Base-by-base conservation (phyloP, 306 rosid species). In the Delonix regia region DNA sequence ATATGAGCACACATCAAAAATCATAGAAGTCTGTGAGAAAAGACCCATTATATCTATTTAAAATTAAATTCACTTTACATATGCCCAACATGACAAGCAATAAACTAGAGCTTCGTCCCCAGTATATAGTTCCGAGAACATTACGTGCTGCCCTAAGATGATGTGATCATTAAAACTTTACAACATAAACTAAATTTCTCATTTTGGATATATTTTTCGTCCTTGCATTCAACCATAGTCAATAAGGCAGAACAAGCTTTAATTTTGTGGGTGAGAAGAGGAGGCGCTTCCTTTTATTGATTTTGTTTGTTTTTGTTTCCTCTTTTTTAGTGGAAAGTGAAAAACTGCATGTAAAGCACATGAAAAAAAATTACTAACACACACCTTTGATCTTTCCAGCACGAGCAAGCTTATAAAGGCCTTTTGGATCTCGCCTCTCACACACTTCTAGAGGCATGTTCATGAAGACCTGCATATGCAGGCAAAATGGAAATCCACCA, bases 361-460 rank as follows among this genome's bases (percentile, higher is more conserved):
- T 76, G 1, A 24, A 64, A 64, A 49, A 36, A 34, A 10, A 36
- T n/a, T 80, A 63, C 16, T 52, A 49, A 85, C 80, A 42, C 79
- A 44, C 53, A 93, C 96, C 94, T 89, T 85, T 89, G 85, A 93
- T 90, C 82, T 93, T 90, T 76, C 97, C 97, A 0, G 87, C 90
- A 38, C 97, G 97, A 69, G 97, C 97, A 78, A 93, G 96, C 87
- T 93, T 90, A 77, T 93, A 93, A 80, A 93, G 97, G 76, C 97
- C 97, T 77, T 93, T 93, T 65, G 94, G 87, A 81, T 93, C 97
- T 69, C 97, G 85, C 63, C 84, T 72, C 87, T 93, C 97, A 15
- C 97, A 93, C 82, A 93, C 77, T 45, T 86, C 84, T 13, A 93
- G 78, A 77, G 97, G 94, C 92, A 89, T 85, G 88, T 90, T 86